Conservation (phyloP, 2,329 filamentous ascomycete species). For the Apiospora marii region DNA sequence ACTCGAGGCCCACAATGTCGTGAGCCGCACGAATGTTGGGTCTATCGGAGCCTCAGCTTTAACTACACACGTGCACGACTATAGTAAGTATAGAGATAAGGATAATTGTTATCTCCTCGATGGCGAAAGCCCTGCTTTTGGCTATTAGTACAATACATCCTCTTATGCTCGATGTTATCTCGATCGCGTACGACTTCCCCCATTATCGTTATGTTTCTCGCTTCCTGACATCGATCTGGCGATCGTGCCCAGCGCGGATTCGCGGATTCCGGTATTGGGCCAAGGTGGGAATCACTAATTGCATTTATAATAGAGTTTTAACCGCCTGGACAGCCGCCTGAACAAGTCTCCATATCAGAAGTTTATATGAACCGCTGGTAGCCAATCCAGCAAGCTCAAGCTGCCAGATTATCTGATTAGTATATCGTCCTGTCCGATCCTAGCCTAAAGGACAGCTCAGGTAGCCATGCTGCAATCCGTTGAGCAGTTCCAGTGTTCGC, state of each 20-base stretch:
- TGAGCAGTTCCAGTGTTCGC: not conserved
- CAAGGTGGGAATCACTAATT: not conserved
- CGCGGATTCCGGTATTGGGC: not conserved
- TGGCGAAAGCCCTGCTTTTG: not conserved
- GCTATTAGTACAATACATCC: not conserved
- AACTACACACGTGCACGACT: not conserved
- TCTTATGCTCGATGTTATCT: not conserved
- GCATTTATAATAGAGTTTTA: constrained; percentile 12
- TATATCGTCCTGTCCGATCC: not conserved
- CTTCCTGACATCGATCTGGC: not conserved
- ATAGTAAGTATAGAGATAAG: not conserved
- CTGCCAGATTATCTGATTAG: not conserved
- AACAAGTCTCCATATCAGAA: not conserved
- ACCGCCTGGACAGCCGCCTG: not conserved
- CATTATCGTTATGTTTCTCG: not conserved
- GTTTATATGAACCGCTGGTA: constrained; percentile 3
- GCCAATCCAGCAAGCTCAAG: not conserved
- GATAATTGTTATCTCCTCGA: too few relatives aligned
- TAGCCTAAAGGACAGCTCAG: not conserved
- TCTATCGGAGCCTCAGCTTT: constrained; percentile 1
- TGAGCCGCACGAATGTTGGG: constrained; percentile 12
- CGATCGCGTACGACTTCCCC: not conserved
- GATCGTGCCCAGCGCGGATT: constrained; percentile 4
- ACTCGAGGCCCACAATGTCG: not conserved
- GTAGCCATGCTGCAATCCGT: not conserved